Conservation (phyloP, 2,329 filamentous ascomycete genomes). For the Pezicula neosporulosa region DNA sequence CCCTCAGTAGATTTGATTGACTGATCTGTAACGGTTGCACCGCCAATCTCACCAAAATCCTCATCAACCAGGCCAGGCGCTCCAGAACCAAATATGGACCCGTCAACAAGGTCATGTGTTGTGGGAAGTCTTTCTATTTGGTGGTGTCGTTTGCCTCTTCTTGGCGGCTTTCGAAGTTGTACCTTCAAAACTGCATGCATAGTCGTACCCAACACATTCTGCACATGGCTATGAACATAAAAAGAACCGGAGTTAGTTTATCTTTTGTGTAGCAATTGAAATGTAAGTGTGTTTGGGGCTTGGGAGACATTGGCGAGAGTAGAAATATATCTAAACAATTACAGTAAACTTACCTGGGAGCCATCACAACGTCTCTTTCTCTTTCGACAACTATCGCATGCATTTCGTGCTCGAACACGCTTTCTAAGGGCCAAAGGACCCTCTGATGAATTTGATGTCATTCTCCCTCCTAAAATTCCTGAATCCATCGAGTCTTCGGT, state of each 20-base stretch:
- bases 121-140: neutral
- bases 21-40: neutral
- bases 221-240: constrained; percentile 12
- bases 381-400: constrained; percentile 21
- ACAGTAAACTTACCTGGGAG: neutral
- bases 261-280: too few relatives aligned
- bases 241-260: too few relatives aligned
- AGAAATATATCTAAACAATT: too few relatives aligned
- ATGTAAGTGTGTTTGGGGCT: too few relatives aligned
- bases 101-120: neutral
- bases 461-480: neutral
- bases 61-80: neutral
- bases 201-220: constrained; percentile 11
- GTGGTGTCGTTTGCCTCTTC: neutral
- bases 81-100: too few relatives aligned
- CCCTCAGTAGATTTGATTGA: neutral
- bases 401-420: constrained; percentile 1
- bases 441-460: neutral
- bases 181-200: constrained; percentile 12
- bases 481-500: too few relatives aligned
- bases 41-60: neutral
- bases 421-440: neutral
- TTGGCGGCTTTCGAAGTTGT: neutral
- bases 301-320: too few relatives aligned
- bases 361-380: constrained; percentile 23